phyloP scores from a whole-genome alignment of 805 yeast genomes.

The Sugiyamaella floridensis region DNA sequence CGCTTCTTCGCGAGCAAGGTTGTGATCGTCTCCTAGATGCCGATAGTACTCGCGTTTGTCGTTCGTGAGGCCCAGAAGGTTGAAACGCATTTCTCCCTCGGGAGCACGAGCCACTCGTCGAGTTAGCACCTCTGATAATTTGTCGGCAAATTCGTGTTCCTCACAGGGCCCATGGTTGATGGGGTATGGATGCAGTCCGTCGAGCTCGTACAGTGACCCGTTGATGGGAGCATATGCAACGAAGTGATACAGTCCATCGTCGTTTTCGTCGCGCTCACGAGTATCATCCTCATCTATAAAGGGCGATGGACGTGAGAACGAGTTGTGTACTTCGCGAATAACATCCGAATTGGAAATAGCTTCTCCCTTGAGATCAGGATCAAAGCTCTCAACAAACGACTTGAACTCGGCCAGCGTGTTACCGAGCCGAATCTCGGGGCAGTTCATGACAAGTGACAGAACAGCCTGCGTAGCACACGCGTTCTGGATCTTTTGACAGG shows the following conservation, averaged over 20 bases:
- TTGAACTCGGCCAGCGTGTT: slow-evolving; percentile 41
- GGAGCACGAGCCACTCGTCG: slow-evolving; percentile 43
- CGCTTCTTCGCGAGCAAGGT: slow-evolving; percentile 35
- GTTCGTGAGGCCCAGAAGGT: slow-evolving; percentile 46
- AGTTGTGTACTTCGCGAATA: slow-evolving; percentile 52
- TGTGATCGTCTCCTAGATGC: slow-evolving; percentile 37
- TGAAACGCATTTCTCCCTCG: slow-evolving; percentile 47
- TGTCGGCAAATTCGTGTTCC: slow-evolving; percentile 37
- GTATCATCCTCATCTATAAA: slow-evolving; percentile 39
- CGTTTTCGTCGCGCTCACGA: slow-evolving; percentile 30
- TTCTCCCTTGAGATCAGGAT: slow-evolving; percentile 53
- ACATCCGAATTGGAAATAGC: slow-evolving; percentile 52
- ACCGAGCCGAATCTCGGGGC: slow-evolving; percentile 40
- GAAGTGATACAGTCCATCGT: slow-evolving; percentile 54
- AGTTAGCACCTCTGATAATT: slow-evolving; percentile 39
- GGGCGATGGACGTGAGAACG: slow-evolving; percentile 50
- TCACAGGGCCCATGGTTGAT: slow-evolving; percentile 45
- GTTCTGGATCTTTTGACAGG: slow-evolving; percentile 56
- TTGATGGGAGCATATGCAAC: slow-evolving; percentile 45
- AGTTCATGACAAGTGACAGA: slow-evolving; percentile 47
- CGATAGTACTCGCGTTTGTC: slow-evolving; percentile 39
- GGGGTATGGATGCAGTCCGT: slow-evolving; percentile 52
- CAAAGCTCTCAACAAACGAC: slow-evolving; percentile 46
- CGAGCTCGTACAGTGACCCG: slow-evolving; percentile 51
- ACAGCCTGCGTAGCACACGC: slow-evolving; percentile 76